phyloP scores from a whole-genome alignment of 1,139 yeast genomes.

The Suhomyces panamericanus region DNA sequence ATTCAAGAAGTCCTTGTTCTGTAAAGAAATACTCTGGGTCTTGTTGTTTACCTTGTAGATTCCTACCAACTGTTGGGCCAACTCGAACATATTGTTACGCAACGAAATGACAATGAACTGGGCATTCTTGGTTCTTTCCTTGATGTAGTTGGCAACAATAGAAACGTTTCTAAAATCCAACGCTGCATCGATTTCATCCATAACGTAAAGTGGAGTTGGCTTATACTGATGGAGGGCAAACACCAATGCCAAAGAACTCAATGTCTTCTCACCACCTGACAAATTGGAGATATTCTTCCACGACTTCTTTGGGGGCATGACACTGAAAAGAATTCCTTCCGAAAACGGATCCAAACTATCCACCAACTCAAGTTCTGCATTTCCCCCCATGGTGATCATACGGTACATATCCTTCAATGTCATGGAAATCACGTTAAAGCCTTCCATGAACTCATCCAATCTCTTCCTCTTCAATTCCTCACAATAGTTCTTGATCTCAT shows the following conservation, averaged over 20 bases:
- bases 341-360: slow-evolving; percentile 98
- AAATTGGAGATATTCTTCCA: slow-evolving; percentile 95
- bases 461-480: slow-evolving; percentile 76
- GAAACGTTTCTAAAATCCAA: slow-evolving; percentile 95
- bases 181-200: slow-evolving; percentile 99
- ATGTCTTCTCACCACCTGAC: slow-evolving; percentile 97
- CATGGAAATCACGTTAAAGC: slow-evolving; percentile 82
- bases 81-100: slow-evolving; percentile 96
- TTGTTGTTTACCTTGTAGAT: slow-evolving; percentile 90
- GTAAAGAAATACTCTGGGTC: slow-evolving; percentile 80
- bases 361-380: slow-evolving; percentile 93
- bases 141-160: slow-evolving; percentile 94
- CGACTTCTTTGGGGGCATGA: slow-evolving; percentile 98
- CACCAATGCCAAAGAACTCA: slow-evolving; percentile 91
- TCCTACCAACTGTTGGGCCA: slow-evolving; percentile 92
- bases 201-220: slow-evolving; percentile 96
- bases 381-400: slow-evolving; percentile 99
- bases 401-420: slow-evolving; percentile 96
- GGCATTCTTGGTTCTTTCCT: slow-evolving; percentile 92
- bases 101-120: slow-evolving; percentile 94
- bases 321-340: slow-evolving; percentile 94
- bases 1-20: slow-evolving; percentile 54
- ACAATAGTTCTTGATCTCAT: slow-evolving; percentile 57
- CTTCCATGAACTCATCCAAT: slow-evolving; percentile 88
- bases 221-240: slow-evolving; percentile 95